Evolutionary conservation across 1,284 basidiomycete genomes (phyloP).

Genomic region (Sporisorium sorghi): DNA sequence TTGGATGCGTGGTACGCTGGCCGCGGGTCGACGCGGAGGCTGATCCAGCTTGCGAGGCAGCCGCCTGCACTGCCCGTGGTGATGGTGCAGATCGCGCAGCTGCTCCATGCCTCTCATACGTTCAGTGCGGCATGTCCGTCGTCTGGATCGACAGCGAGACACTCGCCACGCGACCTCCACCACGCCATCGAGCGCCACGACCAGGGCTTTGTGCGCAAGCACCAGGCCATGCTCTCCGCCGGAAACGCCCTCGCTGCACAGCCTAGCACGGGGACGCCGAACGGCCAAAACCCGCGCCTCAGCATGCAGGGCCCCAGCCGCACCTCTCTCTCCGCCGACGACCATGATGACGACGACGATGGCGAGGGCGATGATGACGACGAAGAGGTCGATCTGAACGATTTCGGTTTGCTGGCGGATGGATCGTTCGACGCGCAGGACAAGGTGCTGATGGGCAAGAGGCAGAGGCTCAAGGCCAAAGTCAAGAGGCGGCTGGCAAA

Average conservation of each 20-base stretch:
- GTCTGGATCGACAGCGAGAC: conserved; percentile 46
- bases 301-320: conserved; percentile 20
- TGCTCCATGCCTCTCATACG: conserved; percentile 51
- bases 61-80: conserved; percentile 43
- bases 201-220: conserved; percentile 48
- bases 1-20: conserved; percentile 54
- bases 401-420: conserved; percentile 29
- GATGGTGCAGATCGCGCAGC: conserved; percentile 53
- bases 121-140: conserved; percentile 58
- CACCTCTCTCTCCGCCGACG: conserved; percentile 12
- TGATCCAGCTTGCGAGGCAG: conserved; percentile 48
- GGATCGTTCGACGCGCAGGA: conserved; percentile 49
- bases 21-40: conserved; percentile 44
- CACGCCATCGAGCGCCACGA: conserved; percentile 60
- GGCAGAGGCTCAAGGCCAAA: conserved; percentile 48
- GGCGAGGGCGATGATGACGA: conserved; percentile 20
- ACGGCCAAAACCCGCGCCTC: conserved; percentile 8
- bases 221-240: conserved; percentile 33
- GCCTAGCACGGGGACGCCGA: conserved; percentile 9
- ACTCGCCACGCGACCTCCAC: conserved; percentile 57
- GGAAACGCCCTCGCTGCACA: conserved; percentile 17
- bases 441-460: conserved; percentile 44
- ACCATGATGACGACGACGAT: conserved; percentile 4
- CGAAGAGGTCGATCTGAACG: conserved; percentile 39
- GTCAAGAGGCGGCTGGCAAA: conserved; percentile 54